Percentiles rank a stretch among this genome's conserved stretches.
Evolutionary conservation across 495 filamentous ascomycete genomes (phyloP).

Genomic region (Pseudevernia furfuracea): DNA sequence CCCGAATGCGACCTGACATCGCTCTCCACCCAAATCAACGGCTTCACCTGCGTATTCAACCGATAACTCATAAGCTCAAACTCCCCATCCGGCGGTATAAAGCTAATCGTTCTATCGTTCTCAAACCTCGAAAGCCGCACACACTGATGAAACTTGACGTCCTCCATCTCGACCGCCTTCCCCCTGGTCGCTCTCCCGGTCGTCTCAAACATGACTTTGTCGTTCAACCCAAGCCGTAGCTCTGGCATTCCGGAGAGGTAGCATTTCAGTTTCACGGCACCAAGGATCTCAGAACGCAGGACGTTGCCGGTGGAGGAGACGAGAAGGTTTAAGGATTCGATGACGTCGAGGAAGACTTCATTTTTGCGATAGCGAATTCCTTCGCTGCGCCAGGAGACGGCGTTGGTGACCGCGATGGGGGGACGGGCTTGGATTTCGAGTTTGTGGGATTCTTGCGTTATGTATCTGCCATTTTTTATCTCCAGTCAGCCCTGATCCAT

Average conservation of each 20-base stretch:
- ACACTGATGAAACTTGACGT: constrained; percentile 99
- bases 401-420: constrained; percentile 98
- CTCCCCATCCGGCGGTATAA: constrained; percentile 96
- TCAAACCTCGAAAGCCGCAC: constrained; percentile 93
- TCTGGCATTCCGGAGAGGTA: constrained; percentile 99
- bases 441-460: constrained; percentile 99
- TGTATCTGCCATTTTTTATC: constrained; percentile 52
- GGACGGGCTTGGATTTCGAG: constrained; percentile 96
- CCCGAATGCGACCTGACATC: constrained; percentile 92
- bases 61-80: constrained; percentile 99
- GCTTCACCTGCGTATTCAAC: constrained; percentile 97
- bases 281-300: constrained; percentile 91
- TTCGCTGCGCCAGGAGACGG: constrained; percentile 95
- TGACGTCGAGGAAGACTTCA: constrained; percentile 96
- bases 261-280: constrained; percentile 99
- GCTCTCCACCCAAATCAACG: constrained; percentile 98
- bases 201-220: constrained; percentile 99
- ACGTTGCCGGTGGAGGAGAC: constrained; percentile 94
- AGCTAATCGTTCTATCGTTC: constrained; percentile 97
- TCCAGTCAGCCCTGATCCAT: constrained; percentile 16
- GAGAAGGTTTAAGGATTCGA: constrained; percentile 94
- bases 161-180: constrained; percentile 99
- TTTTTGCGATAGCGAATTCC: constrained; percentile 99
- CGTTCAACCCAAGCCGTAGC: constrained; percentile 87
- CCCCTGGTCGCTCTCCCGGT: constrained; percentile 90